Evolutionary conservation across 257 asterid genomes (phyloP).

Genomic region (Nicotiana tabacum): DNA sequence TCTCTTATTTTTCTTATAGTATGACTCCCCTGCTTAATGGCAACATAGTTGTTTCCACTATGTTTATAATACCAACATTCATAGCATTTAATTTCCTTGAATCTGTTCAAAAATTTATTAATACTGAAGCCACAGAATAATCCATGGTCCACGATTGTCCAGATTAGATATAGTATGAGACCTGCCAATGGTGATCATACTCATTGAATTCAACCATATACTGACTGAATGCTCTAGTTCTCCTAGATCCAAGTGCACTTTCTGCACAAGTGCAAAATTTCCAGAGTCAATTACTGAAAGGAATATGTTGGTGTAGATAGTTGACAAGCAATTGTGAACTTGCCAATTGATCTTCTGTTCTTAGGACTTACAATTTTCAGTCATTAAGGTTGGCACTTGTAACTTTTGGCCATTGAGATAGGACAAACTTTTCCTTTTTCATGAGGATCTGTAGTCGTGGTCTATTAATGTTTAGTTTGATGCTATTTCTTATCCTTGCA

Average conservation of each 20-base stretch:
- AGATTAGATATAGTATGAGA: background rate
- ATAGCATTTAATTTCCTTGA: background rate
- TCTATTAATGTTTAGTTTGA: conserved; percentile 10
- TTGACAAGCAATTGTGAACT: background rate
- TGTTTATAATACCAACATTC: background rate
- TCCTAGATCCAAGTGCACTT: background rate
- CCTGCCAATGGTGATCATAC: background rate
- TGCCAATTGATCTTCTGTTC: background rate
- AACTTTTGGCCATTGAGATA: background rate
- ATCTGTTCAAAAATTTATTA: background rate
- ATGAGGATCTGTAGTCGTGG: background rate
- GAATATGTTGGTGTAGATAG: background rate
- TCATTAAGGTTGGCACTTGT: background rate
- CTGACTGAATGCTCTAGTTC: background rate
- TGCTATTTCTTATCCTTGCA: conserved; percentile 34
- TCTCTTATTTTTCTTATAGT: background rate
- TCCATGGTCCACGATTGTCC: background rate
- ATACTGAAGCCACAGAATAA: background rate
- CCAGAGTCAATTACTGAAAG: background rate
- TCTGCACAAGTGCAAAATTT: background rate
- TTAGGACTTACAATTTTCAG: background rate
- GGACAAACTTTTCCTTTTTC: background rate
- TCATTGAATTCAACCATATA: background rate
- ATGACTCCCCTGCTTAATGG: background rate
- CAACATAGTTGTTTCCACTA: background rate